Percentiles rank a stretch among this genome's conserved stretches.
phyloP scores from a whole-genome alignment of 352 stramenopile species.

The Phytophthora hibernalis region DNA sequence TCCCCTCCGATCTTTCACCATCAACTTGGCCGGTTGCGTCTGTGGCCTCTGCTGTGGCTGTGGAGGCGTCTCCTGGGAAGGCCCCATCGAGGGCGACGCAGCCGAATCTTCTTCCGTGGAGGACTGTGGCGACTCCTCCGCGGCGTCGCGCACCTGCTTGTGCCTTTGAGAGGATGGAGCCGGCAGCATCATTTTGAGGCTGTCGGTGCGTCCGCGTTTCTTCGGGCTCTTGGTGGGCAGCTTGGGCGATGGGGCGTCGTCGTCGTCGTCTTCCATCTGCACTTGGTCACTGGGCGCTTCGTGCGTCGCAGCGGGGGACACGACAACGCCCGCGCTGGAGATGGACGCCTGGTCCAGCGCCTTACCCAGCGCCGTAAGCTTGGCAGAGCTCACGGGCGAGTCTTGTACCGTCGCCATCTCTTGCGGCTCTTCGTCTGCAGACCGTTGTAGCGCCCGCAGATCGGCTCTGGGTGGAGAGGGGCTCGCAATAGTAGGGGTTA shows the following conservation, averaged over 20 bases:
- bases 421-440: constrained; percentile 25
- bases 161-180: constrained; percentile 72
- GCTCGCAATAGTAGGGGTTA: neutral
- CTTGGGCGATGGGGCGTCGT: constrained; percentile 18
- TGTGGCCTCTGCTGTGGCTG: constrained; percentile 39
- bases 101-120: constrained; percentile 38
- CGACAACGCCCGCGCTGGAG: constrained; percentile 37
- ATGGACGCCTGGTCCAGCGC: constrained; percentile 81
- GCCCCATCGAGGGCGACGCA: constrained; percentile 21
- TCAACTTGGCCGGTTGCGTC: constrained; percentile 55
- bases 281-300: constrained; percentile 7
- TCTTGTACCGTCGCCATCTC: constrained; percentile 41
- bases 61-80: constrained; percentile 16
- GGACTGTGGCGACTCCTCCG: constrained; percentile 26
- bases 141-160: constrained; percentile 50
- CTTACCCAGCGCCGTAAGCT: constrained; percentile 80
- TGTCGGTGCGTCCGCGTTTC: constrained; percentile 88
- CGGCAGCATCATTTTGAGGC: constrained; percentile 77
- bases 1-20: constrained; percentile 82
- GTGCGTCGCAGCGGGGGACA: constrained; percentile 25
- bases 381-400: constrained; percentile 55
- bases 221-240: constrained; percentile 73
- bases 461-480: neutral
- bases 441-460: constrained; percentile 7
- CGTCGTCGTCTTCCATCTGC: constrained; percentile 18